A percentile compares a stretch with the other conserved stretches of the same genome.
Conservation (phyloP, 306 rosid genomes). For the Acmispon strigosus region DNA sequence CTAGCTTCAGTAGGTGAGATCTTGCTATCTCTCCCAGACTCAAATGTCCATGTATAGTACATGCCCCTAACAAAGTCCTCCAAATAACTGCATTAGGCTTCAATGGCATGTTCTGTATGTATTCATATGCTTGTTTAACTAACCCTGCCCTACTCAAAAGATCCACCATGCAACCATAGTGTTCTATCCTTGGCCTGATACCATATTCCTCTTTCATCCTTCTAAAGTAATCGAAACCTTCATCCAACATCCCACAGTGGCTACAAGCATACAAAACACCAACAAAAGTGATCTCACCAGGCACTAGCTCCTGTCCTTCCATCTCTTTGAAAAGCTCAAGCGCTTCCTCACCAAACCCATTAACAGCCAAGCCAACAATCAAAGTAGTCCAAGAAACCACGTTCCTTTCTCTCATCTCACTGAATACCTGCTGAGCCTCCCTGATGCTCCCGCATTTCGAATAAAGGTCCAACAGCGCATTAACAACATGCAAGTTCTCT, state of each 20-base stretch:
- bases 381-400: slow-evolving; percentile 46
- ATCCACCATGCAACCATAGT: slow-evolving; percentile 58
- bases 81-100: slow-evolving; percentile 47
- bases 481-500: slow-evolving; percentile 32
- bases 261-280: slow-evolving; percentile 62
- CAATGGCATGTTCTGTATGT: slow-evolving; percentile 46
- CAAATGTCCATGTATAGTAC: slow-evolving; percentile 44
- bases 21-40: slow-evolving; percentile 44
- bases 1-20: slow-evolving; percentile 37
- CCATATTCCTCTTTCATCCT: slow-evolving; percentile 44
- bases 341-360: slow-evolving; percentile 56
- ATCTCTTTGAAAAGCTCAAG: slow-evolving; percentile 41
- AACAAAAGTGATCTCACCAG: slow-evolving; percentile 50
- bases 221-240: slow-evolving; percentile 42
- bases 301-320: slow-evolving; percentile 31
- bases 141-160: slow-evolving; percentile 50
- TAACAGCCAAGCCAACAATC: slow-evolving; percentile 59
- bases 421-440: slow-evolving; percentile 30
- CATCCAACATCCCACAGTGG: slow-evolving; percentile 55
- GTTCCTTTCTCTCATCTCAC: slow-evolving; percentile 35
- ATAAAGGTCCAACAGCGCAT: slow-evolving; percentile 43
- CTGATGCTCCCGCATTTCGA: slow-evolving; percentile 50
- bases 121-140: slow-evolving; percentile 47
- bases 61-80: slow-evolving; percentile 55
- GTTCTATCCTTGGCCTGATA: slow-evolving; percentile 45